Percentiles rank a stretch among this genome's conserved stretches.
Evolutionary conservation across 2,329 filamentous ascomycete species (phyloP).

Genomic region (Epichloe hybrida): DNA sequence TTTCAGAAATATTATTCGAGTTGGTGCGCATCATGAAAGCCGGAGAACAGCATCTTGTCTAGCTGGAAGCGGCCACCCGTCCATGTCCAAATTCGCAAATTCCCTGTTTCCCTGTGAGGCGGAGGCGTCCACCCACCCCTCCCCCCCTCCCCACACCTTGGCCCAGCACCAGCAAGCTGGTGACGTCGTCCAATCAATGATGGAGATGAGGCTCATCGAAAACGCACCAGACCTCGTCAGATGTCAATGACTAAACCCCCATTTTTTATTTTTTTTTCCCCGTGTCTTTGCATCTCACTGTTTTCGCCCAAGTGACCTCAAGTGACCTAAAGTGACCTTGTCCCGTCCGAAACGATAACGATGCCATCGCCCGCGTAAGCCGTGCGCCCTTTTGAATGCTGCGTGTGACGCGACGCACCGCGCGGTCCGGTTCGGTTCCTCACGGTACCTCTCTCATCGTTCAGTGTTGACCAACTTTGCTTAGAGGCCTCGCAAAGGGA

Average conservation of each 20-base stretch:
- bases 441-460: no score
- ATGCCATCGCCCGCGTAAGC: not conserved
- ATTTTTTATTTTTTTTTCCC: not conserved
- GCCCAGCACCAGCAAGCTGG: not conserved
- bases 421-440: not conserved
- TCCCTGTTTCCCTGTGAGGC: not conserved
- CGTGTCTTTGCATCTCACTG: no score
- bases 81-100: no score
- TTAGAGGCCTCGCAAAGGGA: no score
- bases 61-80: no score
- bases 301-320: not conserved
- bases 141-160: not conserved
- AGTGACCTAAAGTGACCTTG: no score
- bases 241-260: not conserved
- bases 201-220: not conserved
- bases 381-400: not conserved
- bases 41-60: no score
- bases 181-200: constrained; percentile 2
- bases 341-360: not conserved
- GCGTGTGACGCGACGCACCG: not conserved
- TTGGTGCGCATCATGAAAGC: no score
- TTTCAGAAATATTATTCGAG: no score
- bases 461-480: not conserved
- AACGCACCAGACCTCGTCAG: not conserved
- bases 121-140: not conserved